Evolutionary conservation across 352 stramenopile species (phyloP).

Genomic region (Porosira glacialis): DNA sequence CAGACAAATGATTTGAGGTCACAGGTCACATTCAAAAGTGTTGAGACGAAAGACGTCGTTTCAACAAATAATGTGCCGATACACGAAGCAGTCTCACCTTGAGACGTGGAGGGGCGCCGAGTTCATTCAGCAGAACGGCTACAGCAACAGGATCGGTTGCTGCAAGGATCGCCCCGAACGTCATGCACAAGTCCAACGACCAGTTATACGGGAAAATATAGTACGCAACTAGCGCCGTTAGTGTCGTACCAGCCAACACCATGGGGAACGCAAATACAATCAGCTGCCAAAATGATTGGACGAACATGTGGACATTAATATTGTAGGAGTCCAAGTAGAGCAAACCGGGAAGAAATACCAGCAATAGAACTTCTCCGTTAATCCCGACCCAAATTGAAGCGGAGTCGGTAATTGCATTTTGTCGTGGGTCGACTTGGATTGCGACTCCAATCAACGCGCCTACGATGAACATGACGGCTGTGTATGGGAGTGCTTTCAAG

Average conservation of each 20-base stretch:
- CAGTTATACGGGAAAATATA: constrained; percentile 73
- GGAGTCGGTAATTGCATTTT: constrained; percentile 5
- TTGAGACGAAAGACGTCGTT: no score
- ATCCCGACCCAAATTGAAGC: constrained; percentile 57
- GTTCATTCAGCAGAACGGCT: constrained; percentile 76
- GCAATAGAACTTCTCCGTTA: constrained; percentile 67
- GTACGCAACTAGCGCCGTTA: constrained; percentile 62
- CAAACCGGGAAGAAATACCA: constrained; percentile 79
- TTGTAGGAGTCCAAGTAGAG: constrained; percentile 76
- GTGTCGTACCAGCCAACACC: constrained; percentile 62
- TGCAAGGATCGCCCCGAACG: constrained; percentile 71
- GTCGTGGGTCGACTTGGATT: not conserved
- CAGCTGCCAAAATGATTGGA: constrained; percentile 50
- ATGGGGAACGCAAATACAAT: constrained; percentile 80
- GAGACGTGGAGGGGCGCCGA: constrained; percentile 72
- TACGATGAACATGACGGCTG: constrained; percentile 78
- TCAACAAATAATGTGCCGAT: no score
- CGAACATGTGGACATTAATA: constrained; percentile 74
- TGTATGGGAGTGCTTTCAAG: constrained; percentile 64
- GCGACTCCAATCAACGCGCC: constrained; percentile 60
- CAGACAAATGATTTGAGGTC: not conserved
- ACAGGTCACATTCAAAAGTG: no score
- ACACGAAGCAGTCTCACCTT: no score
- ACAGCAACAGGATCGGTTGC: constrained; percentile 85
- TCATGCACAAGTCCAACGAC: constrained; percentile 42